Evolutionary conservation across 306 rosid genomes (phyloP), one percentile per base, ranked within the genome.

Genomic region (Vigna nakashimae): DNA sequence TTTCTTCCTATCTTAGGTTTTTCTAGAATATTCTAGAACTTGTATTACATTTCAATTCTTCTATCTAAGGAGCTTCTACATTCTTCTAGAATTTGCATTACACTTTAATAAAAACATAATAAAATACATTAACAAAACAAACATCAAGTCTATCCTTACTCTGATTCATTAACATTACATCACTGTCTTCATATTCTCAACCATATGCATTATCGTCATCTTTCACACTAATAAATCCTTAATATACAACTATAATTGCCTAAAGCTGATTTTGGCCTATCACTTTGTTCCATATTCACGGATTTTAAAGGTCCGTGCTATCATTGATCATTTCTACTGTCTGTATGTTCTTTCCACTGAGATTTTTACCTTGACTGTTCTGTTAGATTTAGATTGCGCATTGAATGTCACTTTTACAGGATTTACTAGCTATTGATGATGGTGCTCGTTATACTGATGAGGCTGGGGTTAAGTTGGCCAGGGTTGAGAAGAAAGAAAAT

Each of bases 401-500:
- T 82, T 57, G 50, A 57, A 48, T 66, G 26, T 76, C 70, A 58
- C 50, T 83, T 51, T 77, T 52, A 48, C 86, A 91, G 98, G 93
- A 91, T 83, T 43, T 43, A 22, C 79, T 82, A 82, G 82, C 81
- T 57, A 80, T 74, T 75, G 90, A 92, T 69, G 84, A 83, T 64
- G 74, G 76, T 83, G 80, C 85, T 43, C 85, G 36, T 40, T 82
- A 80, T 46, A 18, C 55, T 67, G 82, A 68, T 60, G 89, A 69
- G 76, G 51, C 74, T 56, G 84, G 83, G 76, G 81, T 60, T 78
- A 90, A 82, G 79, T 22, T 95, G 65, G 84, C 72, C 71, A 88
- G 73, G 77, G 88, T 88, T 88, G 87, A 81, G 80, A 88, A 79
- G 87, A 91, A 87, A 79, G 96, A 84, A 84, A 85, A 85, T 69